A percentile compares a stretch with the other conserved stretches of the same genome.
phyloP scores from a whole-genome alignment of 345 rosid species.

The Xanthoceras sorbifolium region DNA sequence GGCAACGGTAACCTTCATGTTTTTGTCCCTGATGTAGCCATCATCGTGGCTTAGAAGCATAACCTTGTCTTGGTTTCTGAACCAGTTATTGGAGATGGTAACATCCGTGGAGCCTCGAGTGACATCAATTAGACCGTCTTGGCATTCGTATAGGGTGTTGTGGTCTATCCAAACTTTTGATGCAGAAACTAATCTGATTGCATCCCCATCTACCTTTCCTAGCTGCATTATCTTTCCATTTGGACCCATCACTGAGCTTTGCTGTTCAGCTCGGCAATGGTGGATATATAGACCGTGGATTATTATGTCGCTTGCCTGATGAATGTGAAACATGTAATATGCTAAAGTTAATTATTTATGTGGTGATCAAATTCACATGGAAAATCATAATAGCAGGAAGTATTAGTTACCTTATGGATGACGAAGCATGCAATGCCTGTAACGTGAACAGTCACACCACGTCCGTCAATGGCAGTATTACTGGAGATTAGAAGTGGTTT shows the following conservation, averaged over 20 bases:
- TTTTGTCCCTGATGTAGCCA: constrained; percentile 52
- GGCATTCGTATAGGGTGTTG: constrained; percentile 59
- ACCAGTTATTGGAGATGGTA: constrained; percentile 77
- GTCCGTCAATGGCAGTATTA: constrained; percentile 75
- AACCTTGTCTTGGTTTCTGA: constrained; percentile 78
- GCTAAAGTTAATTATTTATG: not conserved
- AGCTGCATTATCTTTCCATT: constrained; percentile 38
- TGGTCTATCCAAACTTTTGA: constrained; percentile 80
- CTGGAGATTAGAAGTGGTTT: constrained; percentile 66
- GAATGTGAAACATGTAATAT: not conserved
- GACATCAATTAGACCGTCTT: constrained; percentile 68
- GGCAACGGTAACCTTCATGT: constrained; percentile 67
- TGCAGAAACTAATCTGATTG: constrained; percentile 61
- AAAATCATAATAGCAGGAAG: not conserved
- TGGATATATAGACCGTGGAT: constrained; percentile 73
- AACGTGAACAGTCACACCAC: constrained; percentile 57
- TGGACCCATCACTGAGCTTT: constrained; percentile 63
- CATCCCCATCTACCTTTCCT: constrained; percentile 68
- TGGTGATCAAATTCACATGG: not conserved
- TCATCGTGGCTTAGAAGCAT: constrained; percentile 87
- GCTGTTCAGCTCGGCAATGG: constrained; percentile 54
- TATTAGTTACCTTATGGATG: constrained; percentile 41
- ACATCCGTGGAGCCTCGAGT: constrained; percentile 59
- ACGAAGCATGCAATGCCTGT: constrained; percentile 60
- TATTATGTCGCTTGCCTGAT: constrained; percentile 58